phyloP scores from a whole-genome alignment of 495 filamentous ascomycete species.

The Neurospora sp. region DNA sequence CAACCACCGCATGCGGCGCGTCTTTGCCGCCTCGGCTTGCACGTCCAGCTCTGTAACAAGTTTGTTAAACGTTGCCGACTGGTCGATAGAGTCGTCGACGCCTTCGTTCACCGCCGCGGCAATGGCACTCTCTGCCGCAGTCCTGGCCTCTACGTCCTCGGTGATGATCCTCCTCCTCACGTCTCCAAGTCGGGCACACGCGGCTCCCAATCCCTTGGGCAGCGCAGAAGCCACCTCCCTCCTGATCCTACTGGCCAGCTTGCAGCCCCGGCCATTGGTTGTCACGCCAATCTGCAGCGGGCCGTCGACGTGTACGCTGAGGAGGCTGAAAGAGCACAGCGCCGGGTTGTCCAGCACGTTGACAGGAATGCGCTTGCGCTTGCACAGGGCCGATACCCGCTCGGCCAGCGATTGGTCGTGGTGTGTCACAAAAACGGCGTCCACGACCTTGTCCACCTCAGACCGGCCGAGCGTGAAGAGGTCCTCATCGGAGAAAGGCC shows the following conservation, averaged over 20 bases:
- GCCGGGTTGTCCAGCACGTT: conserved; percentile 84
- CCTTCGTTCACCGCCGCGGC: conserved; percentile 39
- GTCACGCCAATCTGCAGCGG: conserved; percentile 93
- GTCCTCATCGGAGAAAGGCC: conserved; percentile 63
- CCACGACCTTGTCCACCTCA: conserved; percentile 70
- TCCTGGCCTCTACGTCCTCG: conserved; percentile 41
- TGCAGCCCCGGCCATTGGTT: conserved; percentile 91
- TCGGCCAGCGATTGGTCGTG: conserved; percentile 39
- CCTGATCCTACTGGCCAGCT: conserved; percentile 81
- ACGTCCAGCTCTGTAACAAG: conserved; percentile 60
- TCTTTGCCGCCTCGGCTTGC: conserved; percentile 56
- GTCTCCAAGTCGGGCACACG: conserved; percentile 70
- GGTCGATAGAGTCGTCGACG: conserved; percentile 75
- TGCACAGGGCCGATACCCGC: conserved; percentile 67
- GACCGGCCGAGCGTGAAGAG: conserved; percentile 64
- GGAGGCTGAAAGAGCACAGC: conserved; percentile 83
- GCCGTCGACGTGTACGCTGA: conserved; percentile 80
- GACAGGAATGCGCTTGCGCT: conserved; percentile 72
- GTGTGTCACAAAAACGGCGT: conserved; percentile 83
- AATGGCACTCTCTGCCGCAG: conserved; percentile 14
- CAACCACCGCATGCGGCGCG: conserved; percentile 81
- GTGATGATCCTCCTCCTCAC: conserved; percentile 59
- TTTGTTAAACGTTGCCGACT: conserved; percentile 77
- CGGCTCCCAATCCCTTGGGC: conserved; percentile 69
- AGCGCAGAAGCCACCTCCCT: conserved; percentile 75